A percentile compares a stretch with the other conserved stretches of the same genome.
Conservation (phyloP, 805 yeast species). For the Candida khao-thaluensis region DNA sequence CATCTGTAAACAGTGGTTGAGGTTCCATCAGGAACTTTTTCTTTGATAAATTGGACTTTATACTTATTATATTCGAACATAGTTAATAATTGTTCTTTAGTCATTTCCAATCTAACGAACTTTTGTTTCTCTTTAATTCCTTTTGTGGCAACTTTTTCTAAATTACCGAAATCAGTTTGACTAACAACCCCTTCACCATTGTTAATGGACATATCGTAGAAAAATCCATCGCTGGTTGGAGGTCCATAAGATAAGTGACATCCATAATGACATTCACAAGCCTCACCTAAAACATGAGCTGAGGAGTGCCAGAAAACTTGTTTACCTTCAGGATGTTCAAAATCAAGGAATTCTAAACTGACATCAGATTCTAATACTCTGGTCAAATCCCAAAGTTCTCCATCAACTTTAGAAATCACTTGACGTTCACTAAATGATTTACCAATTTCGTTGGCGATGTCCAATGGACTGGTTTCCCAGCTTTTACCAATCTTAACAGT, state of each 20-base stretch:
- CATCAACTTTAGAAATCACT: slow-evolving; percentile 88
- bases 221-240: slow-evolving; percentile 96
- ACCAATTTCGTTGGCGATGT: slow-evolving; percentile 79
- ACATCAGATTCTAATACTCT: slow-evolving; percentile 83
- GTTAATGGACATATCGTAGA: slow-evolving; percentile 90
- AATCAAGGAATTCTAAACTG: slow-evolving; percentile 78
- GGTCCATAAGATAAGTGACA: slow-evolving; percentile 89
- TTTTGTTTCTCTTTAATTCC: slow-evolving; percentile 94
- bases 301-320: slow-evolving; percentile 98
- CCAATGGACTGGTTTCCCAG: slow-evolving; percentile 89
- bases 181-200: slow-evolving; percentile 68
- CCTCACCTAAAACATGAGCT: slow-evolving; percentile 97
- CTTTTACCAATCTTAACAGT: slow-evolving; percentile 71
- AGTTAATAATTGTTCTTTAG: slow-evolving; percentile 85
- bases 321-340: slow-evolving; percentile 91
- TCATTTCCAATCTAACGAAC: slow-evolving; percentile 88
- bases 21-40: slow-evolving; percentile 94
- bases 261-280: slow-evolving; percentile 94
- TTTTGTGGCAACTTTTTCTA: slow-evolving; percentile 83
- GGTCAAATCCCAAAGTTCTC: slow-evolving; percentile 89
- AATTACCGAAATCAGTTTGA: slow-evolving; percentile 76
- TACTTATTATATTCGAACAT: slow-evolving; percentile 97
- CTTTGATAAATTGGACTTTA: slow-evolving; percentile 80
- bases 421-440: slow-evolving; percentile 86
- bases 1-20: slow-evolving; percentile 96